phyloP scores from a whole-genome alignment of 139 green algal species.

The Protoeuglena noctilucae region DNA sequence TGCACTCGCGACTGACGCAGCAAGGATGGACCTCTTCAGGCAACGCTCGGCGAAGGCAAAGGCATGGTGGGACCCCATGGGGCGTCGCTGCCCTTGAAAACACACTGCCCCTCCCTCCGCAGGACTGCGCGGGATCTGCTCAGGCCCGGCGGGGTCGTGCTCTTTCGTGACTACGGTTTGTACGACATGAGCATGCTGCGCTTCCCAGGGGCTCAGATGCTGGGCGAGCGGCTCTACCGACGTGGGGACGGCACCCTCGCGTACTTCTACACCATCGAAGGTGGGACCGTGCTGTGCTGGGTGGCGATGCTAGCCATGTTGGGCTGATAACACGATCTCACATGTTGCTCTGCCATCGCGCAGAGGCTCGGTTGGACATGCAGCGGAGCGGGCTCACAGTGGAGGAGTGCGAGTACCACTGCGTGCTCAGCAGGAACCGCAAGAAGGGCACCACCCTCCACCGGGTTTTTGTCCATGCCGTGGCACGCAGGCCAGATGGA shows the following conservation, averaged over 20 bases:
- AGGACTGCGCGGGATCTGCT: neutral
- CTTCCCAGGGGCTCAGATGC: slow-evolving; percentile 4
- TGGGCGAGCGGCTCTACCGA: slow-evolving; percentile 1
- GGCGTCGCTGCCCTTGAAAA: too few relatives aligned
- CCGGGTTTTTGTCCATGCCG: slow-evolving; percentile 4
- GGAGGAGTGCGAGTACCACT: slow-evolving; percentile 3
- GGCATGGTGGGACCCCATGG: too few relatives aligned
- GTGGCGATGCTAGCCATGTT: too few relatives aligned
- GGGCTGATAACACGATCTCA: too few relatives aligned
- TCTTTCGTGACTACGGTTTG: slow-evolving; percentile 9
- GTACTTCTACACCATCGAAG: too few relatives aligned
- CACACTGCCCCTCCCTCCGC: too few relatives aligned
- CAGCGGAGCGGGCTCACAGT: neutral
- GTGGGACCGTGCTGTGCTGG: too few relatives aligned
- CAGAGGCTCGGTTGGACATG: neutral
- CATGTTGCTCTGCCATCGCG: neutral
- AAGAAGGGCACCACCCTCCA: neutral
- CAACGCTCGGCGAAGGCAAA: too few relatives aligned
- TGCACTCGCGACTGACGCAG: too few relatives aligned
- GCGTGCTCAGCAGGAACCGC: slow-evolving; percentile 1
- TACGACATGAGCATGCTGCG: slow-evolving; percentile 5
- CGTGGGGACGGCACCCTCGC: neutral
- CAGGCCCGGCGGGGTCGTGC: slow-evolving; percentile 4
- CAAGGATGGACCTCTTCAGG: too few relatives aligned
- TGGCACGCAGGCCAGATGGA: slow-evolving; percentile 1